Evolutionary conservation across 148 eudicot genomes (phyloP), one percentile per base, ranked within the genome.

Genomic region (Cornus florida): DNA sequence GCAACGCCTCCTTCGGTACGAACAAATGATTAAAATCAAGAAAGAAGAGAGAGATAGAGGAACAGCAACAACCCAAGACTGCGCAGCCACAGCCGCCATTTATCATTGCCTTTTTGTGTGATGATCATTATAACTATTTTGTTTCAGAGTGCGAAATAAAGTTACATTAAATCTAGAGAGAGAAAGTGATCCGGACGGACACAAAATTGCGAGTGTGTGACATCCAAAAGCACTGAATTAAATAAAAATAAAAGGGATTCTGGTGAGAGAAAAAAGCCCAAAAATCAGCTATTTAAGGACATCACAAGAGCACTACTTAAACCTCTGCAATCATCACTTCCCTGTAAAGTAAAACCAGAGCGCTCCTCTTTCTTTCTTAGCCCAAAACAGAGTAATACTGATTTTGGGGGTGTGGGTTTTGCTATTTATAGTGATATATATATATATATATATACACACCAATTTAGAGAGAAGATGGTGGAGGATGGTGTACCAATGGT

Each of bases 61-160:
- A 22, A 2, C 28, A 39, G 2, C 23, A 65, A 17, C 31, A 14
- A 65, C 57, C 20, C 68, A 39, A 22, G 67, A 38, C 53, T 60
- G 69, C 17, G 66, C 66, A 76, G 78, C 78, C 70, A 76, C 16
- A 76, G 78, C 78, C 78, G 78, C 78, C 78, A 66, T 66, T 76
- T 76, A 39, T 43, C 67, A n/a, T 64, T 12, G 0, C 32, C 56
- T 32, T 60, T 35, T 62, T 35, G 28, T 3, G 35, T 76, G 38
- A 43, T 64, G 33, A 73, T 75, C 66, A 66, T 19, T 62, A 16
- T 60, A 17, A 13, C 6, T 57, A 5, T 28, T 66, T 7, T 8
- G 10, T 43, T 66, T 5, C 12, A 13, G 59, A 53, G 59, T 5
- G 59, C 12, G 59, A 53, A 50, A 28, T 28, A 28, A 35, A 35